phyloP scores from a whole-genome alignment of 2,329 filamentous ascomycete genomes.

The Aspergillus sergii region DNA sequence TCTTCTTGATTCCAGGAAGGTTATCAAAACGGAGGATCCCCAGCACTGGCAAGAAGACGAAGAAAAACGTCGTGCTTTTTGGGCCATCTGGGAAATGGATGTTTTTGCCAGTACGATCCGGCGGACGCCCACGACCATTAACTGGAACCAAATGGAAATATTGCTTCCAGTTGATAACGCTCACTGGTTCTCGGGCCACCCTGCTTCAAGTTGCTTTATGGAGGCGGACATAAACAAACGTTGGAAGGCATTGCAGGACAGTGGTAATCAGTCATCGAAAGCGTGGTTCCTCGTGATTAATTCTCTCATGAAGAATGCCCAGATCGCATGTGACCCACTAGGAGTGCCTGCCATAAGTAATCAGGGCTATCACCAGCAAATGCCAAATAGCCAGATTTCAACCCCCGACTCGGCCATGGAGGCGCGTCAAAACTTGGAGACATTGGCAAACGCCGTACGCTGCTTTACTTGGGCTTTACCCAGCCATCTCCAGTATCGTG shows the following conservation, averaged over 20 bases:
- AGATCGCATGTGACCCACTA: conserved; percentile 17
- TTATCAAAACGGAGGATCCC: too few species aligned
- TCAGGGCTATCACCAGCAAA: conserved; percentile 4
- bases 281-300: conserved; percentile 47
- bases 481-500: conserved; percentile 28
- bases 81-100: conserved; percentile 50
- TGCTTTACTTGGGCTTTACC: conserved; percentile 37
- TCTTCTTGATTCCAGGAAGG: too few species aligned
- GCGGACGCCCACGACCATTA: conserved; percentile 39
- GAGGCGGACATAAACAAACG: conserved; percentile 32
- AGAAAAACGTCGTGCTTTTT: conserved; percentile 40
- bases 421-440: conserved; percentile 29
- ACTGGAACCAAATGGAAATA: conserved; percentile 40
- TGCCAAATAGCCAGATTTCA: not conserved
- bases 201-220: conserved; percentile 30
- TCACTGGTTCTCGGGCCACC: conserved; percentile 34
- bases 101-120: conserved; percentile 46
- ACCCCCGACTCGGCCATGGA: conserved; percentile 5
- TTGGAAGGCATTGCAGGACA: conserved; percentile 35
- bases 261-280: conserved; percentile 36
- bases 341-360: not conserved
- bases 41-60: too few species aligned
- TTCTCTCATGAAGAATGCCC: conserved; percentile 43
- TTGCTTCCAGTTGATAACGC: conserved; percentile 40
- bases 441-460: conserved; percentile 34